Percentiles rank a stretch among this genome's conserved stretches.
These are phyloP conservation scores for Carex cristatella DNA, from an alignment of 176 grass and related monocot genomes.

Conservation along the genomic window DNA sequence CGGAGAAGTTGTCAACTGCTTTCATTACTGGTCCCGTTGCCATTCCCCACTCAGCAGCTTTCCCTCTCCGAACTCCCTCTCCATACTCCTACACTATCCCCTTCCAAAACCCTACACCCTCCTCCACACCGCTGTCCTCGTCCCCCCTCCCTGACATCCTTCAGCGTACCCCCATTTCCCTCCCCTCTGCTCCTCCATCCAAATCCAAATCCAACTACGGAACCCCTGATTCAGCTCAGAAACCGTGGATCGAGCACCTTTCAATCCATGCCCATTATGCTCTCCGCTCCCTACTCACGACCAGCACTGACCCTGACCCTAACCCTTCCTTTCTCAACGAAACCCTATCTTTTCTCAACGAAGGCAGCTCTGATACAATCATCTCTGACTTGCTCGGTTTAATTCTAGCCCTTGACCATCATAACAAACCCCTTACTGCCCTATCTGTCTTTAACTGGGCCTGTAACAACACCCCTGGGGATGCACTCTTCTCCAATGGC, in stretches of 20 bases:
- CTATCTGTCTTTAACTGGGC: slow-evolving; percentile 53
- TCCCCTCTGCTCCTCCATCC: slow-evolving; percentile 26
- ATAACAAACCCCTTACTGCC: slow-evolving; percentile 28
- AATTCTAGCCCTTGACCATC: slow-evolving; percentile 44
- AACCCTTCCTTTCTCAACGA: slow-evolving; percentile 24
- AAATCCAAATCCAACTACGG: neutral
- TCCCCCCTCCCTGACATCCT: slow-evolving; percentile 26
- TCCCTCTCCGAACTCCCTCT: neutral
- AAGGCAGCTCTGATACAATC: neutral
- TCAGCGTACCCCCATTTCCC: slow-evolving; percentile 26
- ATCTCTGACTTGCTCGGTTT: slow-evolving; percentile 39
- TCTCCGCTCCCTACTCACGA: slow-evolving; percentile 34
- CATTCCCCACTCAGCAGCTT: slow-evolving; percentile 29
- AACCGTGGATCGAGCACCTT: too few species aligned
- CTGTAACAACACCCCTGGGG: slow-evolving; percentile 37
- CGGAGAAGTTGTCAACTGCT: slow-evolving; percentile 28
- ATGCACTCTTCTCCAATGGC: slow-evolving; percentile 34
- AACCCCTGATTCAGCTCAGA: neutral
- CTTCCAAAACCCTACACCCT: slow-evolving; percentile 24
- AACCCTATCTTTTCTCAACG: slow-evolving; percentile 35
- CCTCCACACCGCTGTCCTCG: slow-evolving; percentile 39
- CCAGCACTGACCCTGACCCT: slow-evolving; percentile 6
- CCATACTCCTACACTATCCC: neutral
- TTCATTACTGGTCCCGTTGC: slow-evolving; percentile 27
- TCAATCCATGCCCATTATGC: slow-evolving; percentile 43